Evolutionary conservation across 2,329 filamentous ascomycete species (phyloP), one percentile per base, ranked within the genome.

Genomic region (Phialophora tarda): DNA sequence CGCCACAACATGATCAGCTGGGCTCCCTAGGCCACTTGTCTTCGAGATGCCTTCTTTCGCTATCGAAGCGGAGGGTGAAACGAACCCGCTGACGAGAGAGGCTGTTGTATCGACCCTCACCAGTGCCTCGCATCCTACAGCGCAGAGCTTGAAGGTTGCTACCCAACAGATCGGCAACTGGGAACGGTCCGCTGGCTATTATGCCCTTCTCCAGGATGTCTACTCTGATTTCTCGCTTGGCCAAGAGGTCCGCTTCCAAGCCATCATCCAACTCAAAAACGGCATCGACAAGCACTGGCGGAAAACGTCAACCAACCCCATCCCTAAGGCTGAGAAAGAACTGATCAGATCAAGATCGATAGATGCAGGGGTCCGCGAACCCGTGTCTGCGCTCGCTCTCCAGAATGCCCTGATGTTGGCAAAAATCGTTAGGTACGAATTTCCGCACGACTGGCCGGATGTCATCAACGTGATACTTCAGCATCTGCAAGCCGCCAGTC

Each of bases 201-300:
- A 89, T 75, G 84, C 86, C 26, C 83, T 87, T 21, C 81, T 93
- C 60, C 90, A 96, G 89, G 85, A 89, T 72, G 86, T 92, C 41
- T 97, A 93, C 76, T 85, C 97, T 69, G 91, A 97, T 80, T 88
- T 88, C 68, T 87, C 88, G 1, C 82, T 96, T 1, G 91, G 92
- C 1, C 80, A 87, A 65, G 89, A 96, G 74, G 86, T 94, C 61
- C 91, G 95, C 68, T 93, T 96, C 74, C 88, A 97, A 11, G 91
- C 94, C 62, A 88, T 98, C 65, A 97, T 98, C 72, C 91, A 97
- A 76, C 84, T 99, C 62, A 98, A 98, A 77, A 97, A 98, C 77
- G 95, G 93, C 63, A 93, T 98, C 78, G 94, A 98, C 77, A 93
- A 90, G 76, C 92, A 93, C 78, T 99, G 95, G 95, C 86, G 95